Conservation (phyloP, 73 alveolate species). For the Uronychia setigera region DNA sequence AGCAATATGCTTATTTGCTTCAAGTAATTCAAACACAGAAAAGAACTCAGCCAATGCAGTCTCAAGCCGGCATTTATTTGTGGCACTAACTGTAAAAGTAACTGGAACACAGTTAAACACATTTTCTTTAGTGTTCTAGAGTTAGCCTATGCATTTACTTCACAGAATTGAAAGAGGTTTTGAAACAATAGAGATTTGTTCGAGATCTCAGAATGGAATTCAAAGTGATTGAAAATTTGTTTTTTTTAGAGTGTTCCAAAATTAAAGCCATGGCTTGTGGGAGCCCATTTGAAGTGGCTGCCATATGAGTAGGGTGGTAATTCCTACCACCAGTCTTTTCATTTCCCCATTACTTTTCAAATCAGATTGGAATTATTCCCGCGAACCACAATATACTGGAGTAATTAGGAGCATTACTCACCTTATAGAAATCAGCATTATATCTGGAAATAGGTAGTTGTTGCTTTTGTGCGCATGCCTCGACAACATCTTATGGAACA, state of each 20-base stretch:
- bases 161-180: slow-evolving; percentile 61
- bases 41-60: slow-evolving; percentile 32
- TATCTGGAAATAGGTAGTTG: background rate
- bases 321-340: slow-evolving; percentile 51
- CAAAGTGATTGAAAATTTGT: slow-evolving; percentile 91
- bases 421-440: background rate
- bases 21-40: slow-evolving; percentile 25
- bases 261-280: slow-evolving; percentile 67
- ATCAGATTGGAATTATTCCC: slow-evolving; percentile 63
- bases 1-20: slow-evolving; percentile 32
- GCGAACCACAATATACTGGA: slow-evolving; percentile 47
- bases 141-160: slow-evolving; percentile 23
- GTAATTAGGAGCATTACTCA: background rate
- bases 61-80: slow-evolving; percentile 2
- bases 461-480: background rate
- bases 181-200: slow-evolving; percentile 86
- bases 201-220: slow-evolving; percentile 83
- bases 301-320: slow-evolving; percentile 1
- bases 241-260: slow-evolving; percentile 67
- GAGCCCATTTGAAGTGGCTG: slow-evolving; percentile 82
- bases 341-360: slow-evolving; percentile 30
- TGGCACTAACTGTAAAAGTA: slow-evolving; percentile 41
- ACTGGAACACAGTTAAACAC: slow-evolving; percentile 81
- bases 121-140: slow-evolving; percentile 63
- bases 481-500: background rate